Evolutionary conservation across 306 rosid genomes (phyloP).

Genomic region (Trifolium repens): DNA sequence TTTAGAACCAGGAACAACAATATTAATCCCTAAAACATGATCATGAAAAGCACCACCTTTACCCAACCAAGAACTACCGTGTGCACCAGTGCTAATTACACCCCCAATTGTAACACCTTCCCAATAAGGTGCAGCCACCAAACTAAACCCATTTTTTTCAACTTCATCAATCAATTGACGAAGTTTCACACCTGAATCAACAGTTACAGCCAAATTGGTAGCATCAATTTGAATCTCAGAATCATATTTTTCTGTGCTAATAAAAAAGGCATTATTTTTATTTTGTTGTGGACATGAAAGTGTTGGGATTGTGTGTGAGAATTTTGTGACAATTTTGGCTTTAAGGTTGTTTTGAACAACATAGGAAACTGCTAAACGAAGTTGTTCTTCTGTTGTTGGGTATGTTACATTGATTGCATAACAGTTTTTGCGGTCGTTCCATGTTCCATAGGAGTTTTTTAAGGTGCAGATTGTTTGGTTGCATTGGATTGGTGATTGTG

Average conservation of each 20-base stretch:
- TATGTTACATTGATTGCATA: slow-evolving; percentile 47
- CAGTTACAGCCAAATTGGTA: slow-evolving; percentile 6
- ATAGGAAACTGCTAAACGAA: slow-evolving; percentile 56
- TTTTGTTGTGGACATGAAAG: slow-evolving; percentile 54
- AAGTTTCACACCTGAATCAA: slow-evolving; percentile 46
- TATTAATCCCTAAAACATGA: slow-evolving; percentile 56
- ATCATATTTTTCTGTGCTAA: slow-evolving; percentile 43
- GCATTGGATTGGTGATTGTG: slow-evolving; percentile 62
- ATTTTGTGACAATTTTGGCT: slow-evolving; percentile 60
- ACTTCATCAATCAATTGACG: slow-evolving; percentile 45
- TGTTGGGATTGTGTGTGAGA: slow-evolving; percentile 75
- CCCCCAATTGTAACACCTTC: slow-evolving; percentile 53
- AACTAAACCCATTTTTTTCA: slow-evolving; percentile 44
- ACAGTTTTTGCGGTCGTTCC: slow-evolving; percentile 69
- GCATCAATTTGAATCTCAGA: slow-evolving; percentile 39
- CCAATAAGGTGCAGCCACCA: slow-evolving; percentile 53
- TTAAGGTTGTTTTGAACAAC: slow-evolving; percentile 59
- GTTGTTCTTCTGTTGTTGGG: slow-evolving; percentile 65
- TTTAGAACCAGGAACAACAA: slow-evolving; percentile 59
- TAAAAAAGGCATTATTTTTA: neutral
- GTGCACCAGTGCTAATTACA: slow-evolving; percentile 45
- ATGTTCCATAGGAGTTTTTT: slow-evolving; percentile 68
- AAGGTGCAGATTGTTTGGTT: slow-evolving; percentile 57
- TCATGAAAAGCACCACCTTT: slow-evolving; percentile 80
- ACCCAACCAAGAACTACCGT: slow-evolving; percentile 72